Conservation (phyloP, 148 eudicot genomes). For the Rhododendron molle region DNA sequence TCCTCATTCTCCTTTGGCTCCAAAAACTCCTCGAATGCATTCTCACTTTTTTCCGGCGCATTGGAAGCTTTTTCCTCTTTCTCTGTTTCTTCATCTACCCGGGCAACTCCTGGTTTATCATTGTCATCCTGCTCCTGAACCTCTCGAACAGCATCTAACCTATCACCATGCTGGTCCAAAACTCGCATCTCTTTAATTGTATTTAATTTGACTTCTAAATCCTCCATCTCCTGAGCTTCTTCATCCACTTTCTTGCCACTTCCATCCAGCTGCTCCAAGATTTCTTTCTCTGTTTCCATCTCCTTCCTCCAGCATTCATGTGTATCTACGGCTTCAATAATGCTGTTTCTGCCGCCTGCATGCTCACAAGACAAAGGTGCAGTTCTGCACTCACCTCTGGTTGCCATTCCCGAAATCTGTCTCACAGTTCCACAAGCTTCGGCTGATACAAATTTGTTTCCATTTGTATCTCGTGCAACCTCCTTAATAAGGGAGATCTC, state of each 20-base stretch:
- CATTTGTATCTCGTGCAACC: constrained; percentile 20
- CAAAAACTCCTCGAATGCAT: constrained; percentile 16
- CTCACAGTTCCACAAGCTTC: constrained; percentile 40
- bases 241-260: constrained; percentile 15
- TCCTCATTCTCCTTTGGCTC: constrained; percentile 16
- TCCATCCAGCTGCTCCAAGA: constrained; percentile 28
- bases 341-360: constrained; percentile 29
- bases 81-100: constrained; percentile 20
- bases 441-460: constrained; percentile 18
- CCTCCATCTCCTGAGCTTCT: constrained; percentile 20
- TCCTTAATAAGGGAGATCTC: constrained; percentile 16
- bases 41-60: constrained; percentile 15
- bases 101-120: background rate
- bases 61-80: constrained; percentile 10
- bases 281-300: constrained; percentile 24
- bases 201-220: constrained; percentile 24
- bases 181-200: constrained; percentile 14
- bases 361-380: constrained; percentile 45
- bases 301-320: constrained; percentile 18
- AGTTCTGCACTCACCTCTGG: constrained; percentile 37
- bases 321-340: constrained; percentile 6
- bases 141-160: constrained; percentile 18
- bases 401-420: constrained; percentile 37
- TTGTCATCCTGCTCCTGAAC: constrained; percentile 16
- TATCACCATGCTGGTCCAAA: constrained; percentile 14